These are phyloP conservation scores for Hansfordia pulvinata DNA, from an alignment of 2,329 filamentous ascomycete genomes.

Conservation along the genomic window DNA sequence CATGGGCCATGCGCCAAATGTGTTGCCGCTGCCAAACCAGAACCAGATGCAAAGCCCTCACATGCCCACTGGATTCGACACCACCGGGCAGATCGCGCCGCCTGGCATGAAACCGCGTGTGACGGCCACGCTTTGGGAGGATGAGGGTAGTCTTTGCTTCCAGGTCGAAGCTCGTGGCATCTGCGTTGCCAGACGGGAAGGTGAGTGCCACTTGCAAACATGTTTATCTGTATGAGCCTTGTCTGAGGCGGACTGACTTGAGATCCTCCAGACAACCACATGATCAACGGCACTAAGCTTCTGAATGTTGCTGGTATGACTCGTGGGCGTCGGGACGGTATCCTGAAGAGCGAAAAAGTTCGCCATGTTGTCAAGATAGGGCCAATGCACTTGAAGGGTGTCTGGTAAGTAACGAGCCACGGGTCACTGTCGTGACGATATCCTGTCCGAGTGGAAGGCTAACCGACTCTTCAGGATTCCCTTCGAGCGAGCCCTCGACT, in stretches of 20 bases:
- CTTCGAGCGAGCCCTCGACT: conserved; percentile 92
- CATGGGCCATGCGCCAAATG: conserved; percentile 48
- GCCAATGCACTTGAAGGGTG: conserved; percentile 96
- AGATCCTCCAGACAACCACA: conserved; percentile 68
- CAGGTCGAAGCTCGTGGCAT: conserved; percentile 95
- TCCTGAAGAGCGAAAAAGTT: conserved; percentile 94
- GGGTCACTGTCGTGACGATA: too few species aligned
- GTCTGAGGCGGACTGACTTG: too few species aligned
- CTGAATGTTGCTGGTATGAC: conserved; percentile 98
- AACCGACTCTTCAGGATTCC: conserved; percentile 58
- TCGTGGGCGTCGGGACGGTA: conserved; percentile 83
- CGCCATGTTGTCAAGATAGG: conserved; percentile 97
- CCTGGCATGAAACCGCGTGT: conserved; percentile 93
- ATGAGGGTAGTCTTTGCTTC: conserved; percentile 94
- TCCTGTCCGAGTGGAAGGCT: too few species aligned
- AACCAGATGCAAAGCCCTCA: conserved; percentile 47
- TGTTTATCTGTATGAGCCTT: too few species aligned
- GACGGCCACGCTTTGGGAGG: conserved; percentile 94
- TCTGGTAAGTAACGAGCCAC: conserved; percentile 71
- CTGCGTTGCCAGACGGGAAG: conserved; percentile 87
- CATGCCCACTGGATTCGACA: conserved; percentile 64
- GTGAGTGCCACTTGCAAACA: too few species aligned
- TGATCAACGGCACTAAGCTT: conserved; percentile 98
- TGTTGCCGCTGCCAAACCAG: conserved; percentile 49
- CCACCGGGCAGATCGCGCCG: conserved; percentile 83